These are phyloP conservation scores for Beauveria australis DNA, from an alignment of 2,329 filamentous ascomycete genomes.

Conservation along the genomic window DNA sequence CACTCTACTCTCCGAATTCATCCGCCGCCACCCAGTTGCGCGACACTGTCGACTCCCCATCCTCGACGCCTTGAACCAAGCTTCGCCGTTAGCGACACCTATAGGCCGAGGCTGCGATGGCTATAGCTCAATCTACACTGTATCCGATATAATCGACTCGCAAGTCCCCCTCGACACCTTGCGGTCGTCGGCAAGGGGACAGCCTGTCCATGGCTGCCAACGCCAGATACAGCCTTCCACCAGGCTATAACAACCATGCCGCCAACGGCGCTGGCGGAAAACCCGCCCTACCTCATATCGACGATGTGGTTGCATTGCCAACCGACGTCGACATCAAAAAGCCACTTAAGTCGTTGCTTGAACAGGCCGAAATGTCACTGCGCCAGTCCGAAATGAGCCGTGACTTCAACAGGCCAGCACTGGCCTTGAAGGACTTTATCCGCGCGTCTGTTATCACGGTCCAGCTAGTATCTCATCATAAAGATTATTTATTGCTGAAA, in stretches of 20 bases:
- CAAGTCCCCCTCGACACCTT: slow-evolving; percentile 1
- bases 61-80: not conserved
- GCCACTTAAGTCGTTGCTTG: slow-evolving; percentile 46
- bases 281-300: slow-evolving; percentile 41
- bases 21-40: not conserved
- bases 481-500: slow-evolving; percentile 61
- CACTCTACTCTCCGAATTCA: not conserved
- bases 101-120: not conserved
- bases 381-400: slow-evolving; percentile 54
- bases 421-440: slow-evolving; percentile 77
- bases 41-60: not conserved
- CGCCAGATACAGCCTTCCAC: slow-evolving; percentile 22
- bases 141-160: not conserved
- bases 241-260: slow-evolving; percentile 16
- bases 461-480: slow-evolving; percentile 67
- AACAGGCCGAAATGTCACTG: slow-evolving; percentile 43
- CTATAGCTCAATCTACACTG: not conserved
- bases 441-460: slow-evolving; percentile 71
- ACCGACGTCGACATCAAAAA: slow-evolving; percentile 40
- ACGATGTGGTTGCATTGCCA: slow-evolving; percentile 40
- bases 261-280: slow-evolving; percentile 13
- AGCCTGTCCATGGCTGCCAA: slow-evolving; percentile 24
- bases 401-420: slow-evolving; percentile 58
- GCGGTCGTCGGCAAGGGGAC: slow-evolving; percentile 17
- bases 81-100: not conserved